Conservation (phyloP, 192 early-diverging fungal genomes). For the Coemansia erecta region DNA sequence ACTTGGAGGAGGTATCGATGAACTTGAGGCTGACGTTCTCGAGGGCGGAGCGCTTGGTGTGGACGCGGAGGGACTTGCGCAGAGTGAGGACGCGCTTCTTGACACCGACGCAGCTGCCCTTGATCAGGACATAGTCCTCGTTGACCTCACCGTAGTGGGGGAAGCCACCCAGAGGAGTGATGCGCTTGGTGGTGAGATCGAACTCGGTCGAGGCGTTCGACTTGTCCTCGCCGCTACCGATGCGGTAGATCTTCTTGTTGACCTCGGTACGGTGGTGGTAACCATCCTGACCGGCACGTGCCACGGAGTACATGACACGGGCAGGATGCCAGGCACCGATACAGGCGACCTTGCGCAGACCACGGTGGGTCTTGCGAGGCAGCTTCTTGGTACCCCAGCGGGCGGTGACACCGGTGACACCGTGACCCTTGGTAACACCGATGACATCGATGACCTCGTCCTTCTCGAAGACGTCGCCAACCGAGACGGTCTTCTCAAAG, state of each 20-base stretch:
- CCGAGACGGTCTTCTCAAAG: constrained; percentile 95
- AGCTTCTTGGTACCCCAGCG: constrained; percentile 99
- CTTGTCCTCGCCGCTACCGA: constrained; percentile 83
- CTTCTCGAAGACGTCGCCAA: constrained; percentile 92
- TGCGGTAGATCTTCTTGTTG: constrained; percentile 99
- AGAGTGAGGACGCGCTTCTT: constrained; percentile 97
- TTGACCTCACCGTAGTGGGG: constrained; percentile 99
- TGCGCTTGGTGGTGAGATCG: constrained; percentile 92
- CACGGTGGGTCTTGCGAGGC: constrained; percentile 99
- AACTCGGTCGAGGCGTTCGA: constrained; percentile 90
- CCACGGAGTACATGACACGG: constrained; percentile 98
- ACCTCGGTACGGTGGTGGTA: constrained; percentile 99
- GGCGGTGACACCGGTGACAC: constrained; percentile 97
- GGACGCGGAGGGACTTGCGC: constrained; percentile 94
- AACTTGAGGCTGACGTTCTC: constrained; percentile 98
- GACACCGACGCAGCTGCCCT: constrained; percentile 95
- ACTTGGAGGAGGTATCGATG: constrained; percentile 99
- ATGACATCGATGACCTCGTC: constrained; percentile 99
- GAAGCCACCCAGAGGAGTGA: constrained; percentile 99
- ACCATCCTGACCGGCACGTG: constrained; percentile 99
- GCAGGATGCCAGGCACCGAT: constrained; percentile 98
- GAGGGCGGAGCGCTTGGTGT: constrained; percentile 94
- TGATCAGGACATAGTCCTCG: constrained; percentile 98
- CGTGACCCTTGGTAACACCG: constrained; percentile 98
- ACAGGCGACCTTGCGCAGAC: constrained; percentile 99